A percentile compares a stretch with the other conserved stretches of the same genome.
phyloP scores from a whole-genome alignment of 495 filamentous ascomycete genomes.

The Tuber aestivum region DNA sequence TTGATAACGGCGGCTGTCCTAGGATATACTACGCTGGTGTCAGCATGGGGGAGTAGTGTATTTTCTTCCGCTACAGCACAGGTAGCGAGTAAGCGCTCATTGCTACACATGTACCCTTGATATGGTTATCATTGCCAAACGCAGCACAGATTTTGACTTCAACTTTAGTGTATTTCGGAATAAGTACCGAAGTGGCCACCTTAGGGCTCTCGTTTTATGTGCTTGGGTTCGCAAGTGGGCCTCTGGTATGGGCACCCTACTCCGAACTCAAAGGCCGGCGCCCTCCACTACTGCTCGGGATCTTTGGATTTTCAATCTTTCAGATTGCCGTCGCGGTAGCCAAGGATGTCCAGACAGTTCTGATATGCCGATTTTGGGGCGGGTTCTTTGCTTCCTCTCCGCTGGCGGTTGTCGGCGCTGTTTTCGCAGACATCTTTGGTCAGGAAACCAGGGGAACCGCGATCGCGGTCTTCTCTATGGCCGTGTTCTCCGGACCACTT shows the following conservation, averaged over 20 bases:
- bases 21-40: slow-evolving; percentile 67
- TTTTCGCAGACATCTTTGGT: slow-evolving; percentile 84
- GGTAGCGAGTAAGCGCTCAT: slow-evolving; percentile 43
- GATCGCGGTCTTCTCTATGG: slow-evolving; percentile 75
- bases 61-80: slow-evolving; percentile 59
- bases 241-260: slow-evolving; percentile 61
- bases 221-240: slow-evolving; percentile 64
- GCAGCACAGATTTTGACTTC: background rate
- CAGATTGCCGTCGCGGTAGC: slow-evolving; percentile 62
- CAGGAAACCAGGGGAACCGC: slow-evolving; percentile 72
- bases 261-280: slow-evolving; percentile 74
- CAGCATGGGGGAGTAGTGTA: slow-evolving; percentile 66
- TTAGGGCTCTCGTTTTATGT: slow-evolving; percentile 67
- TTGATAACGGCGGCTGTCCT: slow-evolving; percentile 64
- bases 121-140: background rate
- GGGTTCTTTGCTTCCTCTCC: slow-evolving; percentile 73
- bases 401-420: slow-evolving; percentile 73
- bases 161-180: slow-evolving; percentile 47
- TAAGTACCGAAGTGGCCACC: slow-evolving; percentile 56
- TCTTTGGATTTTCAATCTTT: slow-evolving; percentile 77
- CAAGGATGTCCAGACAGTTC: slow-evolving; percentile 75
- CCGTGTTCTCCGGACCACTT: slow-evolving; percentile 75
- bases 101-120: background rate
- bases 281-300: slow-evolving; percentile 62
- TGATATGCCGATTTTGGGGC: slow-evolving; percentile 78